Evolutionary conservation across 2,329 filamentous ascomycete species (phyloP).

Genomic region (Chaetomiaceae sp.): DNA sequence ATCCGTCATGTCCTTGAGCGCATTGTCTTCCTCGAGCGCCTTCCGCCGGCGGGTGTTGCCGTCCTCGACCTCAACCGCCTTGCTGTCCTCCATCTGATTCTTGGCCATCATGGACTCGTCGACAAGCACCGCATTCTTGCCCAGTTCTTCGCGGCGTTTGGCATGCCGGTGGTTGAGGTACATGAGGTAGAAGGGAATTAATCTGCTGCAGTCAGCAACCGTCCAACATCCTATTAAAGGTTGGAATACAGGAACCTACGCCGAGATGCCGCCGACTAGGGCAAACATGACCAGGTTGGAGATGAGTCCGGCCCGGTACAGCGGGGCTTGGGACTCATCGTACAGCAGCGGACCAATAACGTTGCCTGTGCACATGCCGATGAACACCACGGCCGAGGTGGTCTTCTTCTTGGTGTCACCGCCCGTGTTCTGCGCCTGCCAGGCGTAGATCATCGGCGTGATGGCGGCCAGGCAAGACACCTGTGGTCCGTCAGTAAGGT

Average conservation of each 20-base stretch:
- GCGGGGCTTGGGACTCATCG: slow-evolving; percentile 53
- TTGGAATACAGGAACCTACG: slow-evolving; percentile 12
- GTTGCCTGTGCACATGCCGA: slow-evolving; percentile 63
- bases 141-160: slow-evolving; percentile 49
- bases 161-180: slow-evolving; percentile 54
- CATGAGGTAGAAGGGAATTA: slow-evolving; percentile 43
- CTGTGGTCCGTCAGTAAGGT: background rate
- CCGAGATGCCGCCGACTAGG: slow-evolving; percentile 49
- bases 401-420: slow-evolving; percentile 65
- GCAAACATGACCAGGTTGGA: slow-evolving; percentile 60
- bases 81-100: slow-evolving; percentile 38
- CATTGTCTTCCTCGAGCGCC: slow-evolving; percentile 40
- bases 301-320: slow-evolving; percentile 53
- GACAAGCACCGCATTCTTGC: slow-evolving; percentile 54
- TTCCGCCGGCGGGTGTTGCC: slow-evolving; percentile 21
- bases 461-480: slow-evolving; percentile 27
- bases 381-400: slow-evolving; percentile 60
- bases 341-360: slow-evolving; percentile 63
- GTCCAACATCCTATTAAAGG: background rate
- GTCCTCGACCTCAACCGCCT: slow-evolving; percentile 30
- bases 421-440: slow-evolving; percentile 59
- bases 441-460: slow-evolving; percentile 57
- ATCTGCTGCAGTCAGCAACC: slow-evolving; percentile 9
- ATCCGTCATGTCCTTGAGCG: slow-evolving; percentile 49
- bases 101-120: slow-evolving; percentile 55